A percentile compares a stretch with the other conserved stretches of the same genome.
phyloP scores from a whole-genome alignment of 257 asterid genomes.

The Solanum gandarillasii region DNA sequence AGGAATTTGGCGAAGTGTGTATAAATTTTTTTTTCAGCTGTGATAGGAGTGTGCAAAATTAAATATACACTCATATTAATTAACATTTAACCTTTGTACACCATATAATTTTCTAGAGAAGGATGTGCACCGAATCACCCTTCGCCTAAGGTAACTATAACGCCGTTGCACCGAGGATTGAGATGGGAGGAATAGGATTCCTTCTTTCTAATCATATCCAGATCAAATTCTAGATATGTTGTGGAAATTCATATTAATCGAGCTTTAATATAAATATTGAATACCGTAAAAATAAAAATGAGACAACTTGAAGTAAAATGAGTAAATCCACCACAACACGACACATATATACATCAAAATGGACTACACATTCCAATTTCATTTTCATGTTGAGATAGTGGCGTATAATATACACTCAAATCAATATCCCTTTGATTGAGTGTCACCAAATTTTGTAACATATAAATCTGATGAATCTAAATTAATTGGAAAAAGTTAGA shows the following conservation, averaged over 20 bases:
- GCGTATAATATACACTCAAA: neutral
- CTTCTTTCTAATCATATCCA: neutral
- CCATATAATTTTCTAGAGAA: neutral
- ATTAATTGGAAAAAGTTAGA: neutral
- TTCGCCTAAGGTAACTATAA: neutral
- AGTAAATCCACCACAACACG: constrained; percentile 4
- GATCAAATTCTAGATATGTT: no score
- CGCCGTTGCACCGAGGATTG: neutral
- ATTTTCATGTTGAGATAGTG: neutral
- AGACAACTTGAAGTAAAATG: neutral
- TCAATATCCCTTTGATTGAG: neutral
- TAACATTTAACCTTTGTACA: neutral
- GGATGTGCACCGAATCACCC: neutral
- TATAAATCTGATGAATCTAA: neutral
- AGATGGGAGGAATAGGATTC: neutral
- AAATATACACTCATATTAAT: no score
- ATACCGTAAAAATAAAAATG: neutral
- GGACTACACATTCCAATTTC: neutral
- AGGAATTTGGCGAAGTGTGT: neutral
- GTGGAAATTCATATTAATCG: neutral
- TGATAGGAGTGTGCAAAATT: neutral
- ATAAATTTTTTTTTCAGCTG: neutral
- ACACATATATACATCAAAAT: neutral
- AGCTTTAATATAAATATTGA: neutral
- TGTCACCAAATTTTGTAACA: neutral